Base-by-base conservation (phyloP, 352 stramenopile genomes). In the Phytophthora meadii region DNA sequence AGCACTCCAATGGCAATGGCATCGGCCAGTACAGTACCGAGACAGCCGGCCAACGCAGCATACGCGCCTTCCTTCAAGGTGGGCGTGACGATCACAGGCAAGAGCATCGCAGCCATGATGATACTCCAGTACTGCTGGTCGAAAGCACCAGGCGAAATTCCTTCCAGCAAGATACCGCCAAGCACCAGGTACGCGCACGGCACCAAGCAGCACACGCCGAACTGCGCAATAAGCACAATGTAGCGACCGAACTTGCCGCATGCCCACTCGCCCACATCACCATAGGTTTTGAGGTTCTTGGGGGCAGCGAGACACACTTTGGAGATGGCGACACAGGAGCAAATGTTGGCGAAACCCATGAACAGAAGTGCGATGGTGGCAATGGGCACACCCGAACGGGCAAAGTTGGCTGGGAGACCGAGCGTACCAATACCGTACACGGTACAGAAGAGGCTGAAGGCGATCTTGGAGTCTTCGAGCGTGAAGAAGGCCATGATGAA, bases 401-500 rank as follows among this genome's bases (percentile, higher is more conserved):
- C 72, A 61, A 86, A 90, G 63, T 88, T 90, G 52, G 74, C 79
- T 11, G 82, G 80, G 15, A 90, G 67, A 24, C 80, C 77, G 5
- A 90, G 72, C 39, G 82, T 89, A 30, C 82, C 82, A 45, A 90
- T 87, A 49, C 81, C 81, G 34, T 86, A 90, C 28, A 90, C 77
- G 40, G 72, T 82, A 58, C 81, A 90, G 57, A 86, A 83, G 65
- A 86, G 79, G 61, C 79, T 86, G 64, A 86, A 86, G 30, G 68
- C 67, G 49, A 84, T 87, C 58, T 90, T 90, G 44, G 77, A 47
- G 57, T 89, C 81, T 37, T 90, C 81, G 22, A 59, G 49, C 9
- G 77, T 89, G 61, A 89, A 84, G 53, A 74, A 80, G 50, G 77
- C 57, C 74, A 87, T 82, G 4, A n/a, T 71, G 36, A 11, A 46